Evolutionary conservation across 2,329 filamentous ascomycete genomes (phyloP), one percentile per base, ranked within the genome.

Genomic region (Botrytis deweyae): DNA sequence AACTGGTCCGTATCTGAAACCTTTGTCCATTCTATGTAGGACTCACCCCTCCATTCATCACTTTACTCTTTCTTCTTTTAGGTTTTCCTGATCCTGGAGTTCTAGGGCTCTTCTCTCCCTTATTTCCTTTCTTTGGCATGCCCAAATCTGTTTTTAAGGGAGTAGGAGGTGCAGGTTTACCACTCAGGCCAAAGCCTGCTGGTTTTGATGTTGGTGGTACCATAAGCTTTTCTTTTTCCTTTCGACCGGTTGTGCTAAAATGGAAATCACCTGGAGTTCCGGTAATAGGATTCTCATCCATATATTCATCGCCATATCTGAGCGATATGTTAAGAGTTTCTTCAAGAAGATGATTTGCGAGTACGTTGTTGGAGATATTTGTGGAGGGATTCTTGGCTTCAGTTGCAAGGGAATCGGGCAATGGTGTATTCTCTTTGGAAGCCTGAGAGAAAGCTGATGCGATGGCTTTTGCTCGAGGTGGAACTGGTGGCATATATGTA

Each of bases 261-360:
- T 91, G 88, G 81, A 91, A 92, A 72, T 90, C 88, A 68, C 90
- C 90, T 0, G 90, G 90, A 44, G 87, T 86, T 67, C 90, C 90
- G 0, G 89, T 91, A 77, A 92, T 91, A 61, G 89, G 89, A 76
- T 90, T 91, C 80, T 91, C 88, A 81, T 92, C 88, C 82, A 91
- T 88, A 79, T 89, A 91, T 76, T 91, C 89, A 67, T 88, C 87
- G 55, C 89, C 89, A 77, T 87, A 88, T 75, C 85, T 86, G 81
- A 88, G 84, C 76, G 90, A 88, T 59, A 88, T 84, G 77, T 84
- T 82, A 75, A 89, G 86, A 0, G 89, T 87, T 77, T 90, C 88
- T 76, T 90, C 88, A 3, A 89, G 76, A 55, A 80, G 79, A 55
- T 78, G 77, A 49, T 69, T 77, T 64, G 79, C 78, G 69, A 79